Evolutionary conservation across 148 eudicot genomes (phyloP).

Genomic region (Euryodendron excelsum): DNA sequence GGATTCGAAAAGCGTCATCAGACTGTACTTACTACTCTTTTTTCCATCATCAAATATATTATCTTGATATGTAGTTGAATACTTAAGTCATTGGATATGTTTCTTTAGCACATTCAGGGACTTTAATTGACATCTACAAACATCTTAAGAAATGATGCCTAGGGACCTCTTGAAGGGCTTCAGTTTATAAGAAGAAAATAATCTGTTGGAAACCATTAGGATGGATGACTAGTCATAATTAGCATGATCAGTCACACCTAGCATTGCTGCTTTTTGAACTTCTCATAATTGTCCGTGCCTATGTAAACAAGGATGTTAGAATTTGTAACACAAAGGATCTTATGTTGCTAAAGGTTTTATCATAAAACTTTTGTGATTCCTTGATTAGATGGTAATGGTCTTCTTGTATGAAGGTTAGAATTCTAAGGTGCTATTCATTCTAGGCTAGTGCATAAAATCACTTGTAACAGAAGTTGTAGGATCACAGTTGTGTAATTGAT

Average conservation of each 20-base stretch:
- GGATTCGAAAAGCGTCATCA: no score
- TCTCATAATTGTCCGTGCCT: background rate
- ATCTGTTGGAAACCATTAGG: background rate
- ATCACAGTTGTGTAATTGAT: background rate
- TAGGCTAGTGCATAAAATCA: background rate
- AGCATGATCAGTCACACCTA: background rate
- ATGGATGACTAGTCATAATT: background rate
- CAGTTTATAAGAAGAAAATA: background rate
- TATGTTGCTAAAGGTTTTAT: background rate
- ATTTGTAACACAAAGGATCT: background rate
- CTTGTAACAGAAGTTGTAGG: background rate
- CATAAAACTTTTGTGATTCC: background rate
- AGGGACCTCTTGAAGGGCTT: slow-evolving; percentile 6
- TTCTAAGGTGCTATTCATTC: background rate
- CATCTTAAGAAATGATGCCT: background rate
- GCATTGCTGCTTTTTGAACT: background rate
- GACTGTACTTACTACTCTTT: no score
- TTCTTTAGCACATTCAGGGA: no score
- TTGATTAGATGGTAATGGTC: background rate
- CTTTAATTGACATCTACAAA: no score
- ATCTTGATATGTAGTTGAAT: background rate
- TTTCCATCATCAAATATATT: no score
- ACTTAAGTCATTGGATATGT: no score
- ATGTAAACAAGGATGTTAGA: background rate
- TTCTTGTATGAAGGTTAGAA: background rate